Evolutionary conservation across 2,329 filamentous ascomycete species (phyloP), one percentile per base, ranked within the genome.

Genomic region (Huntiella moniliformis): DNA sequence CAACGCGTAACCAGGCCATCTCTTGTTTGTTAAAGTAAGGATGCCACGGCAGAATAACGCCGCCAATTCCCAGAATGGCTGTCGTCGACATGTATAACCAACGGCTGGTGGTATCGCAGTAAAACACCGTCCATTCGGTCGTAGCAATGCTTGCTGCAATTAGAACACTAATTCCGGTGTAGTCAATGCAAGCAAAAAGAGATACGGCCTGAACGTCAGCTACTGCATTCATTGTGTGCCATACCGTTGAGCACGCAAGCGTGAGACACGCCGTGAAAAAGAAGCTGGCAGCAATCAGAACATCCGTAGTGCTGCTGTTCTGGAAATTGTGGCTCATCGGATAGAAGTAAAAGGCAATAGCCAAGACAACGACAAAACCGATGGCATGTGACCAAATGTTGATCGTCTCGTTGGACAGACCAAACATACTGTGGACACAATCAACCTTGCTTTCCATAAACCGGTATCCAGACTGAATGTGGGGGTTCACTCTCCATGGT

Each of bases 201-300:
- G 93, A 91, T 64, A 98, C 81, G 37, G 93, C 74, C 15, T 77
- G 75, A 56, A 93, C 79, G 54, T 93, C 83, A 13, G 88, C 86
- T 46, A 96, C 92, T 55, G 84, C 85, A 65, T 88, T 94, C 86
- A 98, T 96, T 18, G 91, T 95, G 65, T 98, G 91, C 91, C 91
- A 98, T 57, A 96, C 77, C 52, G 81, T 88, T 51, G 82, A 92
- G 76, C 91, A 98, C 58, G 88, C 77, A 46, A 98, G 74, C 57
- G 88, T 96, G 61, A 96, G 86, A 67, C 79, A 86, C 39, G 91
- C 91, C 41, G 88, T 91, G 57, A 93, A 83, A 67, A 98, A 95
- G 70, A 98, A 98, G 53, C 92, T 73, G 16, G 82, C 86, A 1
- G 88, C 87, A 51, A 98, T 86, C 57, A 91, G 73, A 50, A 96